These are phyloP conservation scores for Plasmodium berghei DNA, from an alignment of 169 alveolate species.

Conservation along the genomic window DNA sequence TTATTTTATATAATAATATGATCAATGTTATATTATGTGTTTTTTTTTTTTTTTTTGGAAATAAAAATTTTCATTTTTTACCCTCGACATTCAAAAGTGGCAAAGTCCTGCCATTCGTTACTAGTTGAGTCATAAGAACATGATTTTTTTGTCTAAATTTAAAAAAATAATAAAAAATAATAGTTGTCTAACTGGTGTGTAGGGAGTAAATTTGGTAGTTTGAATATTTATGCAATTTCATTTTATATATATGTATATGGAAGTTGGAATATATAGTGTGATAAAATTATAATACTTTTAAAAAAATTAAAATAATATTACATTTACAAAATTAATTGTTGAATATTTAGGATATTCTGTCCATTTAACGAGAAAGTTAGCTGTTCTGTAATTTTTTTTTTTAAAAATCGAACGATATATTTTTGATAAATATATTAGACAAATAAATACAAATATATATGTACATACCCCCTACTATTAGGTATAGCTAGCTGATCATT, in stretches of 20 bases:
- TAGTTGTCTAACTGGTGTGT: not conserved
- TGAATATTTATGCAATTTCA: not conserved
- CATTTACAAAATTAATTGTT: constrained; percentile 60
- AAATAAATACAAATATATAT: not conserved
- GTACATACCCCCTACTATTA: constrained; percentile 74
- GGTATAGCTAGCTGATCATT: constrained; percentile 47
- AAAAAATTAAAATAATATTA: constrained; percentile 3
- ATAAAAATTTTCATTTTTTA: not conserved
- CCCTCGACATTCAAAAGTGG: constrained; percentile 72
- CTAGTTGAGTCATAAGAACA: constrained; percentile 35
- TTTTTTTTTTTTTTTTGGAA: not conserved
- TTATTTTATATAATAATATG: not conserved
- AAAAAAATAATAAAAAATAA: not conserved
- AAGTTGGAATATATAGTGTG: too few species aligned
- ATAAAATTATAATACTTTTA: too few species aligned
- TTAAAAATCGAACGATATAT: not conserved
- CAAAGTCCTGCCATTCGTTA: constrained; percentile 56
- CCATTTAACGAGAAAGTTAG: constrained; percentile 59
- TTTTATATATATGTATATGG: too few species aligned
- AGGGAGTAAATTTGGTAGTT: not conserved
- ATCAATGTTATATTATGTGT: not conserved
- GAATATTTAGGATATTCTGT: constrained; percentile 73
- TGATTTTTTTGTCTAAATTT: constrained; percentile 39
- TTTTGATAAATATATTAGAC: not conserved
- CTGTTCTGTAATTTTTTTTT: constrained; percentile 27